Conservation (phyloP, 1,284 basidiomycete genomes). For the Boletus smithii region DNA sequence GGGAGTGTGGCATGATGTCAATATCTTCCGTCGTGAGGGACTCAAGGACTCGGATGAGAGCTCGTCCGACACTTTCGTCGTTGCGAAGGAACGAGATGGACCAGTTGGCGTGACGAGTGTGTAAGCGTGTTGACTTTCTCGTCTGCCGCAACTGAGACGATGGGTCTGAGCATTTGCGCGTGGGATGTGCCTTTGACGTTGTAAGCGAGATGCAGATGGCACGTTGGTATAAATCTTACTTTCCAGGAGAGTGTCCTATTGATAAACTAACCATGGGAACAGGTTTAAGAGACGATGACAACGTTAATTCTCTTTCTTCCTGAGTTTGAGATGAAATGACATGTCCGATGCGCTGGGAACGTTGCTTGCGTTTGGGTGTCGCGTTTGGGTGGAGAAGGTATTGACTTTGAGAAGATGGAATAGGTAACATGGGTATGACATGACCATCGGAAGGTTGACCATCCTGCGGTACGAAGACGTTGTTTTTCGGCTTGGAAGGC, state of each 20-base stretch:
- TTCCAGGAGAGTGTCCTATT: conserved; percentile 3
- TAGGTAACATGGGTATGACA: conserved; percentile 13
- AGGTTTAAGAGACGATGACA: conserved; percentile 7
- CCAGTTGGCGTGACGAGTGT: background rate
- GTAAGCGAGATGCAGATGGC: conserved; percentile 8
- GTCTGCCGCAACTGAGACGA: background rate
- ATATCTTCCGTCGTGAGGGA: background rate
- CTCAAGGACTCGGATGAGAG: background rate
- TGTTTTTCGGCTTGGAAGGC: background rate
- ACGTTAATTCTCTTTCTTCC: conserved; percentile 27
- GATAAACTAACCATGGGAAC: background rate
- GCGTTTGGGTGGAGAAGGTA: conserved; percentile 32
- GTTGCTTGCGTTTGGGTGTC: conserved; percentile 30
- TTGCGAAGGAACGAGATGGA: background rate
- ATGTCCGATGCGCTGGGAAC: conserved; percentile 10
- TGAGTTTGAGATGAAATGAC: conserved; percentile 33
- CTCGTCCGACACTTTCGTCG: conserved; percentile 2
- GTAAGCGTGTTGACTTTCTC: background rate
- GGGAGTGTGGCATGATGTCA: conserved; percentile 3
- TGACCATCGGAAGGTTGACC: conserved; percentile 5
- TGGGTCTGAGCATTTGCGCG: background rate
- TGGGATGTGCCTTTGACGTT: background rate
- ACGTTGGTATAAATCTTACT: conserved; percentile 15
- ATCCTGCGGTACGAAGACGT: background rate
- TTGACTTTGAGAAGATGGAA: conserved; percentile 34